Conservation (phyloP, 768 basidiomycete genomes). For the Boletus speciosus region DNA sequence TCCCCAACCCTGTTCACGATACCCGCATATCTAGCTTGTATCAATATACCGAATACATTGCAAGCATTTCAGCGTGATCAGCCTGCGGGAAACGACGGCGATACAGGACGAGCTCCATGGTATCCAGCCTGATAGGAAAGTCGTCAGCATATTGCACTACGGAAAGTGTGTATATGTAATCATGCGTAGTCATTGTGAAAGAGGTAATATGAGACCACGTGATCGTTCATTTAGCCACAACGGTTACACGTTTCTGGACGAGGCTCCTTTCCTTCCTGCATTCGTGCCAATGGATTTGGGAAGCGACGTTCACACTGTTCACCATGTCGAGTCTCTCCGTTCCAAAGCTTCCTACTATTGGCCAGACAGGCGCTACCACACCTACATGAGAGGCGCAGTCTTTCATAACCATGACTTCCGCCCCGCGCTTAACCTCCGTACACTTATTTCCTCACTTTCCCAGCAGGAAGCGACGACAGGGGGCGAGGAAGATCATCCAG, state of each 20-base stretch:
- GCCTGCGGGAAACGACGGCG: background rate
- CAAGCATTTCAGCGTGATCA: background rate
- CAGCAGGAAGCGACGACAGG: background rate
- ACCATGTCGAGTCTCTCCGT: constrained; percentile 30
- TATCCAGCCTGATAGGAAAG: no score
- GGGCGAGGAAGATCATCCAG: background rate
- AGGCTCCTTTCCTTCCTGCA: constrained; percentile 2
- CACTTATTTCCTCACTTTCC: constrained; percentile 23
- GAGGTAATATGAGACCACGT: constrained; percentile 11
- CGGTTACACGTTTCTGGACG: background rate
- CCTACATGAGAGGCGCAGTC: background rate
- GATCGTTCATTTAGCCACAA: background rate
- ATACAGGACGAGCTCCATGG: no score
- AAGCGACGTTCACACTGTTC: constrained; percentile 13
- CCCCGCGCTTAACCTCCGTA: constrained; percentile 29
- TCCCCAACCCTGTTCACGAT: constrained; percentile 16
- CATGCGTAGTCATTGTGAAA: no score
- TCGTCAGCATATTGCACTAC: no score
- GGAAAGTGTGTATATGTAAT: no score
- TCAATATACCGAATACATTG: constrained; percentile 22
- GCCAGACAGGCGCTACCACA: constrained; percentile 16
- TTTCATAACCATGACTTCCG: constrained; percentile 17
- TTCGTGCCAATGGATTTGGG: constrained; percentile 2
- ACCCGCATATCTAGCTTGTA: constrained; percentile 29
- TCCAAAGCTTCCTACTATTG: constrained; percentile 24